These are phyloP conservation scores for Prototheca wickerhamii DNA, from an alignment of 163 green algal species.

Conservation along the genomic window DNA sequence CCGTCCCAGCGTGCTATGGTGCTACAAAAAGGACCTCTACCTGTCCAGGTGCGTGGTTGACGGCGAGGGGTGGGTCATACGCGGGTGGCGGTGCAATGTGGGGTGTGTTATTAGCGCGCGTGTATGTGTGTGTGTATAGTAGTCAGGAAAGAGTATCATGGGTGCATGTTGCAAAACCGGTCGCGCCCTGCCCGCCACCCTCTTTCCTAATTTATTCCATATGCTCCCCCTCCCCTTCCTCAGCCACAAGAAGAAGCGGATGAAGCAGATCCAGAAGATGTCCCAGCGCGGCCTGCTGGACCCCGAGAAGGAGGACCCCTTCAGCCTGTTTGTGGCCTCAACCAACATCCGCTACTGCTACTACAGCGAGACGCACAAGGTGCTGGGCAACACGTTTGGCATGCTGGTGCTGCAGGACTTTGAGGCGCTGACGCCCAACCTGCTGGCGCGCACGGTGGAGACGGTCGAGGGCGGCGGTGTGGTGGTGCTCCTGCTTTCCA, in stretches of 20 bases:
- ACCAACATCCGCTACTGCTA: slow-evolving; percentile 98
- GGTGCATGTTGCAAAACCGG: too few species aligned
- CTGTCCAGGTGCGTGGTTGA: slow-evolving; percentile 26
- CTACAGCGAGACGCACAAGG: slow-evolving; percentile 95
- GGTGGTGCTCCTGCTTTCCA: slow-evolving; percentile 82
- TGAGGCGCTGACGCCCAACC: slow-evolving; percentile 93
- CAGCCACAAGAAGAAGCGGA: slow-evolving; percentile 92
- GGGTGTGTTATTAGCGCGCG: too few species aligned
- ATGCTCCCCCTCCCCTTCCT: neutral
- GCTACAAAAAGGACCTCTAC: slow-evolving; percentile 98
- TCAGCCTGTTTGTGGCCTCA: slow-evolving; percentile 89
- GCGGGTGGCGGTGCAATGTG: neutral
- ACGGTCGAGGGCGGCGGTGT: slow-evolving; percentile 94
- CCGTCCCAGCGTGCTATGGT: slow-evolving; percentile 92
- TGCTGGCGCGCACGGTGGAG: slow-evolving; percentile 93
- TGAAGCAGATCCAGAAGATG: slow-evolving; percentile 95
- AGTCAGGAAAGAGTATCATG: too few species aligned
- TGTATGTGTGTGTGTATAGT: too few species aligned
- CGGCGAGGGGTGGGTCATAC: neutral
- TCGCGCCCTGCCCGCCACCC: too few species aligned
- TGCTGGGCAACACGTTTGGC: slow-evolving; percentile 97
- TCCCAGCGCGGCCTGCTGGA: slow-evolving; percentile 78
- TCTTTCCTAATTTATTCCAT: slow-evolving; percentile 5
- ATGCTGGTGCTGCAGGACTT: slow-evolving; percentile 99
- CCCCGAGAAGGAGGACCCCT: slow-evolving; percentile 94